Percentiles rank a stretch among this genome's conserved stretches.
These are phyloP conservation scores for Phytophthora tentaculata DNA, from an alignment of 352 stramenopile genomes.

Conservation along the genomic window DNA sequence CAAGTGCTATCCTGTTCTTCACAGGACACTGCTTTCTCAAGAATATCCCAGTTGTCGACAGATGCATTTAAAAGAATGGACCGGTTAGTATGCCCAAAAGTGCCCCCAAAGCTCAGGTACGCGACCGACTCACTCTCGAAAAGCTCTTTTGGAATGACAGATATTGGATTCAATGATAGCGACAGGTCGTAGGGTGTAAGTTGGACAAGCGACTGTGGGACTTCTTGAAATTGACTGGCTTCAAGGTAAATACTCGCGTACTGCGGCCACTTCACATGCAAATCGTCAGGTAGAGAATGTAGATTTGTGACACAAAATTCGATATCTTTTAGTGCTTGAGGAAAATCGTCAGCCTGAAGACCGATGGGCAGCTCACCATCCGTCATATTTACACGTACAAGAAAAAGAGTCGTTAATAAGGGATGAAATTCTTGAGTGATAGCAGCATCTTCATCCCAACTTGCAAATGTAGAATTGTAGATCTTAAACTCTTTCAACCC, in stretches of 20 bases:
- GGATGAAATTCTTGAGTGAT: conserved; percentile 25
- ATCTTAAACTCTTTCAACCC: conserved; percentile 33
- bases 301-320: conserved; percentile 48
- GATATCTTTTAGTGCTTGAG: conserved; percentile 33
- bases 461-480: conserved; percentile 35
- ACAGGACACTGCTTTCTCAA: neutral
- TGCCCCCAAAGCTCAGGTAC: conserved; percentile 37
- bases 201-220: conserved; percentile 21
- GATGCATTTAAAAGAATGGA: neutral
- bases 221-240: conserved; percentile 14
- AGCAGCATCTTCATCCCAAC: conserved; percentile 20
- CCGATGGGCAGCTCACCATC: conserved; percentile 22
- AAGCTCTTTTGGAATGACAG: conserved; percentile 25
- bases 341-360: conserved; percentile 23
- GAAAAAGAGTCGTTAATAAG: conserved; percentile 22
- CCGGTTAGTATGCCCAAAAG: neutral
- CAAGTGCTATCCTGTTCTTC: neutral
- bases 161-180: conserved; percentile 35
- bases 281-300: conserved; percentile 36
- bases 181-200: conserved; percentile 36
- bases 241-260: conserved; percentile 38
- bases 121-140: conserved; percentile 39
- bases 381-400: conserved; percentile 30
- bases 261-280: conserved; percentile 48
- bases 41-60: neutral